A percentile compares a stretch with the other conserved stretches of the same genome.
phyloP scores from a whole-genome alignment of 23 red algal genomes.

The Gracilaria caudata region DNA sequence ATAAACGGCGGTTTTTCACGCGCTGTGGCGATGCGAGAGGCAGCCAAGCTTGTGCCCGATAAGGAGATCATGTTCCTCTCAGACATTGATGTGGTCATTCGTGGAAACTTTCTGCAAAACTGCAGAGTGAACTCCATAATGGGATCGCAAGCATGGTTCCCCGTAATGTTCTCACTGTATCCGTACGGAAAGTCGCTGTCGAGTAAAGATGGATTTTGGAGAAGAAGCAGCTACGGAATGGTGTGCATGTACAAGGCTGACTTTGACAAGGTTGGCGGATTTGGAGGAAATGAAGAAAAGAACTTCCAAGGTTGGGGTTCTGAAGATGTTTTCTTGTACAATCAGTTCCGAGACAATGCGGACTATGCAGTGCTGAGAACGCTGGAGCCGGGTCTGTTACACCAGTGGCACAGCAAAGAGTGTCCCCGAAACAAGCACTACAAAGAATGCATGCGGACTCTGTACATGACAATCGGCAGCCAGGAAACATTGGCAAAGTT shows the following conservation, averaged over 20 bases:
- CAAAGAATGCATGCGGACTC: constrained; percentile 69
- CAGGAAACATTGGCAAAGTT: constrained; percentile 60
- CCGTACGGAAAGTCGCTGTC: constrained; percentile 54
- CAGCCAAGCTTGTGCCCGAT: constrained; percentile 42
- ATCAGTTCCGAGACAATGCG: constrained; percentile 55
- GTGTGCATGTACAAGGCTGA: constrained; percentile 58
- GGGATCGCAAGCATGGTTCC: constrained; percentile 72
- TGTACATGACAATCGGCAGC: constrained; percentile 71
- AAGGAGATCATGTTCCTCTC: constrained; percentile 69
- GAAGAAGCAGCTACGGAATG: constrained; percentile 67
- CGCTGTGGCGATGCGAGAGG: constrained; percentile 68
- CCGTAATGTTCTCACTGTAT: constrained; percentile 66
- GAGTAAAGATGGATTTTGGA: constrained; percentile 59
- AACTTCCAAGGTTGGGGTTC: constrained; percentile 62
- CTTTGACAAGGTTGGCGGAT: constrained; percentile 61
- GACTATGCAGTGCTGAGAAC: constrained; percentile 53
- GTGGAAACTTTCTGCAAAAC: constrained; percentile 61
- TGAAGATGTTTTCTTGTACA: constrained; percentile 79
- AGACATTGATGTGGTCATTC: constrained; percentile 51
- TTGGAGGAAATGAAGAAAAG: constrained; percentile 70
- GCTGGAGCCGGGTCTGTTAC: constrained; percentile 60
- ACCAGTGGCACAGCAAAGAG: constrained; percentile 68
- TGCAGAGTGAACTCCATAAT: constrained; percentile 59
- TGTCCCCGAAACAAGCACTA: constrained; percentile 56
- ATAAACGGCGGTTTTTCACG: constrained; percentile 48